Conservation (phyloP, 177 flowering plant genomes). For the Vitis hybrid region DNA sequence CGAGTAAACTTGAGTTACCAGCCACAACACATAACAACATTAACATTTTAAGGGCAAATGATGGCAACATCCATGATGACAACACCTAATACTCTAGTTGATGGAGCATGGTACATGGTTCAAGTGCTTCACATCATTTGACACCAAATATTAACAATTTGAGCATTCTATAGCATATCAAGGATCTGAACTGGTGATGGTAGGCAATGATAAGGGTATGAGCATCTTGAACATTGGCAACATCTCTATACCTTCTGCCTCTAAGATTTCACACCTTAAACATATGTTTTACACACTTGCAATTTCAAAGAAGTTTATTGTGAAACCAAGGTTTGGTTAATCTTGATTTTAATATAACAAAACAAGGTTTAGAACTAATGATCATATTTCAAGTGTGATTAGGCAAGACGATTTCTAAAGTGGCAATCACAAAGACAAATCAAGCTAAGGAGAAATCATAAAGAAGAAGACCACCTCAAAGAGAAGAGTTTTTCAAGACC, state of each 20-base stretch:
- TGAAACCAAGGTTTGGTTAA: no score
- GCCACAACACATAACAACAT: neutral
- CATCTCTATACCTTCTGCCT: no score
- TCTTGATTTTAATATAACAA: no score
- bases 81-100: neutral
- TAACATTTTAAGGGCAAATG: neutral
- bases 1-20: neutral
- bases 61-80: neutral
- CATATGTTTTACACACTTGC: neutral
- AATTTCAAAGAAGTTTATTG: neutral
- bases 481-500: no score
- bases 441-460: no score
- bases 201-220: no score
- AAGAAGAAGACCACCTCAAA: no score
- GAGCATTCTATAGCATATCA: neutral
- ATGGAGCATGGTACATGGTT: neutral
- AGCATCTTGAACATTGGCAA: no score
- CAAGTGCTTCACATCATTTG: neutral
- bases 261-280: neutral
- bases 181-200: neutral
- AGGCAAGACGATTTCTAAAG: no score
- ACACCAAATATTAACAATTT: neutral
- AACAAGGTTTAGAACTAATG: no score
- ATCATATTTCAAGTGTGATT: no score
- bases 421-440: no score